phyloP scores from a whole-genome alignment of 768 basidiomycete genomes.

The Grammothele lineata region DNA sequence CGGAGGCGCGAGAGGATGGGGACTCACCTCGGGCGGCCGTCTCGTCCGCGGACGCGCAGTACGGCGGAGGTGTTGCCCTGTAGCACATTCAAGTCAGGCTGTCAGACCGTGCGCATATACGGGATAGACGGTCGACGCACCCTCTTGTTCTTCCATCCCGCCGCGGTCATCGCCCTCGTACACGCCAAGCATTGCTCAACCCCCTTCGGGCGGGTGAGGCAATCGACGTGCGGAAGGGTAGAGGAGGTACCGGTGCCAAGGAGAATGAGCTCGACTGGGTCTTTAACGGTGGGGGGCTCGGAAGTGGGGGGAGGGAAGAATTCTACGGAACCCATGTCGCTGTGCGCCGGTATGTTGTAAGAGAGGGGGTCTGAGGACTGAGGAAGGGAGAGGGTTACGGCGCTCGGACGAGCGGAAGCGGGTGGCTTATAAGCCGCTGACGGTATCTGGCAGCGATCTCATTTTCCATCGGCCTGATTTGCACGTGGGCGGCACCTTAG shows the following conservation, averaged over 20 bases:
- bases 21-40: conserved; percentile 48
- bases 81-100: too few species aligned
- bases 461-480: too few species aligned
- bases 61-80: conserved; percentile 73
- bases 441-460: background rate
- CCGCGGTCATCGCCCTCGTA: conserved; percentile 57
- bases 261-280: conserved; percentile 62
- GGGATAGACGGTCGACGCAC: conserved; percentile 17
- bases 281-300: background rate
- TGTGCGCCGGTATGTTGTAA: too few species aligned
- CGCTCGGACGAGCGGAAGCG: too few species aligned
- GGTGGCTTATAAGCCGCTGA: too few species aligned
- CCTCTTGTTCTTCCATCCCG: conserved; percentile 79
- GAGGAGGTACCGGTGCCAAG: conserved; percentile 82
- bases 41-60: conserved; percentile 42
- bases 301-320: background rate
- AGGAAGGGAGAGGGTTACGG: too few species aligned
- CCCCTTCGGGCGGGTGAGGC: conserved; percentile 65
- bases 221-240: conserved; percentile 63
- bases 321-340: too few species aligned
- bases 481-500: too few species aligned
- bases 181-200: conserved; percentile 57
- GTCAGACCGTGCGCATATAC: too few species aligned
- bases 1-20: too few species aligned
- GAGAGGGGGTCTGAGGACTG: too few species aligned